Percentiles rank a stretch among this genome's conserved stretches.
These are phyloP conservation scores for Podila epigama DNA, from an alignment of 192 early-diverging fungal species.

Conservation along the genomic window DNA sequence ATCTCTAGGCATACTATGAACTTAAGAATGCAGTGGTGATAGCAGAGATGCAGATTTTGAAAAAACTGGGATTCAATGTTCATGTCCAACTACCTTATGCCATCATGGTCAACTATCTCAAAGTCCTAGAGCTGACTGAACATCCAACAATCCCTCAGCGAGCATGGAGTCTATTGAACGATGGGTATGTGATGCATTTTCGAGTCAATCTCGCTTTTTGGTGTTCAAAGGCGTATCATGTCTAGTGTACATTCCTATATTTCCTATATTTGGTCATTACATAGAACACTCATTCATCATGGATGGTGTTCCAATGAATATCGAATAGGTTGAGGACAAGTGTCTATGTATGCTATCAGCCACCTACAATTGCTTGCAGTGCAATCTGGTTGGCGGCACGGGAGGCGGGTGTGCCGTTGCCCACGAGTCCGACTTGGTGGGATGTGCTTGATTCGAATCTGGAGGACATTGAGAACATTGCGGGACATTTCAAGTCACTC, in stretches of 20 bases:
- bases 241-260: no score
- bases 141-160: conserved; percentile 80
- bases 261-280: no score
- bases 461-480: conserved; percentile 71
- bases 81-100: conserved; percentile 97
- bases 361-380: conserved; percentile 85
- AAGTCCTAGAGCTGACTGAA: conserved; percentile 76
- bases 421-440: conserved; percentile 86
- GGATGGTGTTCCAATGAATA: not conserved
- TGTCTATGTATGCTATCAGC: conserved; percentile 78
- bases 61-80: conserved; percentile 91
- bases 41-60: conserved; percentile 90
- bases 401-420: conserved; percentile 69
- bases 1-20: conserved; percentile 69
- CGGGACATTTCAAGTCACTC: conserved; percentile 66
- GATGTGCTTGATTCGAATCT: conserved; percentile 78
- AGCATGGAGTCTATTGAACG: conserved; percentile 97
- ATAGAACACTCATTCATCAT: not conserved
- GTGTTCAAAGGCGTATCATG: not conserved
- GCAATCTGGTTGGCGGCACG: conserved; percentile 85
- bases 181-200: conserved; percentile 59
- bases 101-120: conserved; percentile 93
- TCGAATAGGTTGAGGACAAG: conserved; percentile 70
- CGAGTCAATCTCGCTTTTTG: not conserved
- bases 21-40: conserved; percentile 81